phyloP scores from a whole-genome alignment of 148 eudicot genomes.

The Vaccinium darrowii region DNA sequence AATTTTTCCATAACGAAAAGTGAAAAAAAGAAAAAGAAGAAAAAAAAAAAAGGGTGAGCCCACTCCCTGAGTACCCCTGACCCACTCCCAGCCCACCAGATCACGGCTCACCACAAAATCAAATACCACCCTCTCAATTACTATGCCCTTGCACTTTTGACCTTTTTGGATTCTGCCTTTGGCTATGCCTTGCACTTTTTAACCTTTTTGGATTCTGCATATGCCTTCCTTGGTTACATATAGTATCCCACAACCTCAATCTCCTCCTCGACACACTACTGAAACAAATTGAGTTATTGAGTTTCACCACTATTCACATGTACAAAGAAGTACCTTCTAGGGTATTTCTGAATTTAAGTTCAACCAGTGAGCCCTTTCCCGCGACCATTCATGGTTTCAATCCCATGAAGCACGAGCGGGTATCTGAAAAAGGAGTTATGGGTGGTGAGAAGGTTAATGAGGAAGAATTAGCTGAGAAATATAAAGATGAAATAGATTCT shows the following conservation, averaged over 20 bases:
- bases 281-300: neutral
- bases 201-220: neutral
- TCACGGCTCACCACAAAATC: neutral
- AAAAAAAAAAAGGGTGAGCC: neutral
- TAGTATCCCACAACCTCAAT: neutral
- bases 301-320: neutral
- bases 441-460: neutral
- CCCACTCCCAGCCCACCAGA: neutral
- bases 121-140: neutral
- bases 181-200: too few species aligned
- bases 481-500: slow-evolving; percentile 9
- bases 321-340: neutral
- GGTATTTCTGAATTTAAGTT: neutral
- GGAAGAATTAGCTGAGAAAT: neutral
- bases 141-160: neutral
- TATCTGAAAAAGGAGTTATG: too few species aligned
- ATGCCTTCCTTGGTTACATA: neutral
- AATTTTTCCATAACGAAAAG: neutral
- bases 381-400: neutral
- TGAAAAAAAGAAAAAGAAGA: too few species aligned
- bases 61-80: neutral
- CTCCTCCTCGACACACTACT: neutral
- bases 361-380: neutral
- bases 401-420: neutral
- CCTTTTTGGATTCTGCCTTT: too few species aligned